Evolutionary conservation across 2,329 filamentous ascomycete genomes (phyloP), one percentile per base, ranked within the genome.

Genomic region (Pyricularia sp.): DNA sequence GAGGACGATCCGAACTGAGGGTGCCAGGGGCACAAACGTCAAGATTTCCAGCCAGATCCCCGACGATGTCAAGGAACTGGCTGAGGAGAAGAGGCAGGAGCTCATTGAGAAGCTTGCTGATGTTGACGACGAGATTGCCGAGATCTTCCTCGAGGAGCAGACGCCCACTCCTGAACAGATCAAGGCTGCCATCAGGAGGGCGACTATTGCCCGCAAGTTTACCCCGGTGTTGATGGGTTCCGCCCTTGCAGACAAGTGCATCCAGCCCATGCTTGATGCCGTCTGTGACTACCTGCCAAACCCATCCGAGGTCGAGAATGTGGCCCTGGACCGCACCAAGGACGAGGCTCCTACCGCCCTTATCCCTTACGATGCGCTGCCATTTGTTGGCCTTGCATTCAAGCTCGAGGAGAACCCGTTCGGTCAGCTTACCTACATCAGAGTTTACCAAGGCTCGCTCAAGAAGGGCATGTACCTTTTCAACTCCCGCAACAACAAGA

Each of bases 331-430:
- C 79, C 90, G 89, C 77, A 88, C 89, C 76, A 88, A 91, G 74
- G 84, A 84, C 63, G 95, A 99, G 79, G 87, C 89, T 66, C 85
- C 89, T 2, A 94, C 97, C 70, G 91, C 94, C 78, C 87, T 99
- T 69, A 88, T 97, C 23, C 93, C 94, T 1, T 97, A 98, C 83
- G 95, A 96, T 80, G 91, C 92, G 26, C 84, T 97, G 28, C 95
- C 95, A 0, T 97, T 98, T 76, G 93, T 97, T 69, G 95, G 95
- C 66, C 85, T 99, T 71, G 95, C 95, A 11, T 99, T 99, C 85
- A 99, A 99, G 85, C 88, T 99, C 26, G 95, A 99, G 84, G 95
- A 99, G 81, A 97, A 94, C 81, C 97, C 97, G 79, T 99, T 97
- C 76, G 95, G 95, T 63, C 95, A 99, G 80, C 87, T 99, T 77